Conservation (phyloP, 352 stramenopile genomes). For the Phytophthora pini region DNA sequence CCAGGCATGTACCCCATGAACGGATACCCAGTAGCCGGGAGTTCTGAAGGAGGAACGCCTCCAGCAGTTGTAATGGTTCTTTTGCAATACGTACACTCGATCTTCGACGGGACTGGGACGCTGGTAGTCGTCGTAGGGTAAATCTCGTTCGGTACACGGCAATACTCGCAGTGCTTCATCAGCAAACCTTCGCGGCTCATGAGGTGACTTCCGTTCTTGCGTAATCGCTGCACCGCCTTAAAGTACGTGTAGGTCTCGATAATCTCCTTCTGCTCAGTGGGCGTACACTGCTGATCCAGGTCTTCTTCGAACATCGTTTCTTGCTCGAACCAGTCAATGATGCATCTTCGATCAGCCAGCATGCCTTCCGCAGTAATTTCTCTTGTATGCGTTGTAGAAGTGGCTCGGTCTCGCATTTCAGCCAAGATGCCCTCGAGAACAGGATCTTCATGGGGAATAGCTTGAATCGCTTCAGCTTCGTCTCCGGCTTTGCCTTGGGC, state of each 20-base stretch:
- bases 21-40: constrained; percentile 16
- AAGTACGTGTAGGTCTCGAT: constrained; percentile 73
- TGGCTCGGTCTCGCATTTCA: constrained; percentile 40
- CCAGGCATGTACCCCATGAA: constrained; percentile 29
- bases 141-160: constrained; percentile 65
- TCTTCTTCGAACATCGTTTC: constrained; percentile 92
- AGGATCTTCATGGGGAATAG: constrained; percentile 52
- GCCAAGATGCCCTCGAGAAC: constrained; percentile 61
- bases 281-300: constrained; percentile 78
- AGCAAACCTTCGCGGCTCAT: constrained; percentile 60
- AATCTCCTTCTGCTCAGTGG: constrained; percentile 75
- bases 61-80: constrained; percentile 46
- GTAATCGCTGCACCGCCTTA: constrained; percentile 68
- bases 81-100: constrained; percentile 79
- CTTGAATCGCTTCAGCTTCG: constrained; percentile 26
- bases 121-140: constrained; percentile 64
- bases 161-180: constrained; percentile 62
- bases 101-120: constrained; percentile 60
- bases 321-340: constrained; percentile 89
- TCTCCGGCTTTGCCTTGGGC: constrained; percentile 35
- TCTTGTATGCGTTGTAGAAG: constrained; percentile 1
- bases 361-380: constrained; percentile 23
- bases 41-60: constrained; percentile 36
- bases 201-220: constrained; percentile 36
- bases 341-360: constrained; percentile 43